A percentile compares a stretch with the other conserved stretches of the same genome.
phyloP scores from a whole-genome alignment of 805 yeast species.

The Tetrapisispora phaffii region DNA sequence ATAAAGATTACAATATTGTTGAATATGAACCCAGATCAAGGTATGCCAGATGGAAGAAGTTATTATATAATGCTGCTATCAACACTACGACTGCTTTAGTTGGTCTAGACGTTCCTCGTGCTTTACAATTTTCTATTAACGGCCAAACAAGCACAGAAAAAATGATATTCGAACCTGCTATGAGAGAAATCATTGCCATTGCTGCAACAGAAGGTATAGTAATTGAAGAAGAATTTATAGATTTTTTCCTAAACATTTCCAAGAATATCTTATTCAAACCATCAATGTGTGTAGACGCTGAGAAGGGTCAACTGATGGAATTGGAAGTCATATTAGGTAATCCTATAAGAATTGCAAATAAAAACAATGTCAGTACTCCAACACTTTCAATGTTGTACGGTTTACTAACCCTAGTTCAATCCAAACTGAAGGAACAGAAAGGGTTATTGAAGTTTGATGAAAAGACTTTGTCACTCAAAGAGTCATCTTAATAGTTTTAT shows the following conservation, averaged over 20 bases:
- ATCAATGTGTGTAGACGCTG: slow-evolving; percentile 59
- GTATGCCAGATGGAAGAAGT: slow-evolving; percentile 50
- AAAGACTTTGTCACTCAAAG: not conserved
- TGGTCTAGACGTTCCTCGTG: slow-evolving; percentile 45
- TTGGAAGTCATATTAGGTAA: slow-evolving; percentile 65
- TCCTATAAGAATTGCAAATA: slow-evolving; percentile 40
- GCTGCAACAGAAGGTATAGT: slow-evolving; percentile 53
- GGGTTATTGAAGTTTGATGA: slow-evolving; percentile 31
- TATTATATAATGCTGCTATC: slow-evolving; percentile 55
- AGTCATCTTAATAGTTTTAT: not conserved
- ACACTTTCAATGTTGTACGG: slow-evolving; percentile 46
- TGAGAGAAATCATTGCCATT: slow-evolving; percentile 50
- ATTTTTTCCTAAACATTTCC: slow-evolving; percentile 43
- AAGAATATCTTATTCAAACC: slow-evolving; percentile 48
- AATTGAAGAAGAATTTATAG: slow-evolving; percentile 39
- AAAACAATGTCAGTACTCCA: slow-evolving; percentile 46
- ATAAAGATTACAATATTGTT: slow-evolving; percentile 33
- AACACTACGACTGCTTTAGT: slow-evolving; percentile 54
- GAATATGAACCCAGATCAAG: slow-evolving; percentile 37
- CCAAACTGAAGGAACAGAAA: slow-evolving; percentile 45
- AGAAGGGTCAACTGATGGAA: slow-evolving; percentile 57
- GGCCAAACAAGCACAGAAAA: slow-evolving; percentile 27
- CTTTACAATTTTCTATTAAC: slow-evolving; percentile 33
- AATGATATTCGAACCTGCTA: slow-evolving; percentile 40
- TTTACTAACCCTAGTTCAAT: slow-evolving; percentile 52